These are phyloP conservation scores for Gossypium laxum DNA, from an alignment of 441 rosid species.

Conservation along the genomic window DNA sequence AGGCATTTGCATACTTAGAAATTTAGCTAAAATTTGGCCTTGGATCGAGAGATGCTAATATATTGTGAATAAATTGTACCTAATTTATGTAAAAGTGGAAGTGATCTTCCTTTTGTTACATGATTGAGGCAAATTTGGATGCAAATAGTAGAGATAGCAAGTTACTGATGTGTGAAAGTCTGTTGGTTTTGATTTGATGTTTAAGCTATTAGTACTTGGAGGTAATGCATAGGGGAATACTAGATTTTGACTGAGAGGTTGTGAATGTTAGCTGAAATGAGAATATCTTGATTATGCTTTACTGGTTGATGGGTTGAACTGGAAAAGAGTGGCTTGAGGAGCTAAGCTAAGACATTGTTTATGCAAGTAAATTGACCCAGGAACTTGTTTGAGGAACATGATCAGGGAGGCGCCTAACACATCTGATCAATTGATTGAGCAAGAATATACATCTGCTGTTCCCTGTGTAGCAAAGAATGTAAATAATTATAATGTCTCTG, in stretches of 20 bases:
- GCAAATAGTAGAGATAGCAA: neutral
- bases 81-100: slow-evolving; percentile 9
- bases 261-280: slow-evolving; percentile 14
- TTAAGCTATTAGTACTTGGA: neutral
- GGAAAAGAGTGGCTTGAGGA: slow-evolving; percentile 15
- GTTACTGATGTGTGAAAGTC: neutral
- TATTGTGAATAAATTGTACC: slow-evolving; percentile 1
- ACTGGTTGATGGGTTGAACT: slow-evolving; percentile 11
- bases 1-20: neutral
- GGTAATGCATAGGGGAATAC: neutral
- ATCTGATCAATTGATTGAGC: slow-evolving; percentile 29
- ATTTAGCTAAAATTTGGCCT: slow-evolving; percentile 7
- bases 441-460: slow-evolving; percentile 21
- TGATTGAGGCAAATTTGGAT: slow-evolving; percentile 8
- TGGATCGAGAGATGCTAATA: neutral
- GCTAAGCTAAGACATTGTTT: slow-evolving; percentile 17
- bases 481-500: slow-evolving; percentile 38
- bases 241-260: slow-evolving; percentile 7
- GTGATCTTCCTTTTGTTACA: neutral
- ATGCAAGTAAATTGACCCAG: slow-evolving; percentile 16
- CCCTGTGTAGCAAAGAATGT: slow-evolving; percentile 21
- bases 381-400: slow-evolving; percentile 21
- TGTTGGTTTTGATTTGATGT: neutral
- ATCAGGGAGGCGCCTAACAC: slow-evolving; percentile 27
- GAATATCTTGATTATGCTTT: neutral